Conservation (phyloP, 768 basidiomycete genomes). For the Naematelia encephala region DNA sequence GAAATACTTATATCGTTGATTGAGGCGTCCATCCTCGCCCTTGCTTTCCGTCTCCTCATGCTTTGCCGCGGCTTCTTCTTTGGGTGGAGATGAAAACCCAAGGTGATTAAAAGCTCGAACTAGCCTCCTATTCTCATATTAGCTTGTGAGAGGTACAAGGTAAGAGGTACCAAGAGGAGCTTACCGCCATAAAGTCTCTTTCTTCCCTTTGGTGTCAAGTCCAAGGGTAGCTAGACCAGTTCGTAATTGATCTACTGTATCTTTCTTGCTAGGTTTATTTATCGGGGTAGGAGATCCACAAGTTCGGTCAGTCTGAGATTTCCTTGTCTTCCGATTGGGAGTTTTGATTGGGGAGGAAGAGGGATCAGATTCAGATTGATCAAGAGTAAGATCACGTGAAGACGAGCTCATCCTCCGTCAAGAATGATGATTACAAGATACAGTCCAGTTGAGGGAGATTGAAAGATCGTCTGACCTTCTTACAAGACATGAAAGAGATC, state of each 20-base stretch:
- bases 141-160: not conserved
- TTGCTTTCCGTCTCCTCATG: not conserved
- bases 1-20: constrained; percentile 64
- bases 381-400: not conserved
- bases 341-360: no score
- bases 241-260: constrained; percentile 45
- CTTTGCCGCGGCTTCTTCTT: not conserved
- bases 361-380: not conserved
- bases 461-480: not conserved
- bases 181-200: constrained; percentile 50
- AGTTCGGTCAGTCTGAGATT: no score
- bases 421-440: not conserved
- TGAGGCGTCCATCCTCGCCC: not conserved
- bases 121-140: not conserved
- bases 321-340: no score
- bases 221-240: constrained; percentile 40
- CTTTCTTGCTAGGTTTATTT: constrained; percentile 30
- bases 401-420: not conserved
- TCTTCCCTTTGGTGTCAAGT: constrained; percentile 51
- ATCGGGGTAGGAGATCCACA: constrained; percentile 6
- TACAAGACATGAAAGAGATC: not conserved
- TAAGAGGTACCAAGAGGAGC: constrained; percentile 14
- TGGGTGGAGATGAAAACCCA: not conserved
- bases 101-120: not conserved
- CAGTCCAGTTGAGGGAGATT: no score